phyloP scores from a whole-genome alignment of 495 filamentous ascomycete genomes.

The Neurospora sp. region DNA sequence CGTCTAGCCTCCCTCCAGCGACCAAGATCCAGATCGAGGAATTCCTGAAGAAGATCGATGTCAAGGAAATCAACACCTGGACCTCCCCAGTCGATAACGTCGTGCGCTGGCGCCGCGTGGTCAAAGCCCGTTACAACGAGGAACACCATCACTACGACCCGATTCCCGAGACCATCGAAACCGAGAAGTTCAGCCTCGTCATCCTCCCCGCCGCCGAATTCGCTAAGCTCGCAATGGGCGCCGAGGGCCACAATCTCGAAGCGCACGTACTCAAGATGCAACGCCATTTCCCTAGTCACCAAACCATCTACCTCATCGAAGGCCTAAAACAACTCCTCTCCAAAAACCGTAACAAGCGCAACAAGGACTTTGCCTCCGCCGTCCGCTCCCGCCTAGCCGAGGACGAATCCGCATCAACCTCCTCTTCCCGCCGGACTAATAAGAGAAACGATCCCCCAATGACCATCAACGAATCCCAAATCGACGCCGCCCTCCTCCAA shows the following conservation, averaged over 20 bases:
- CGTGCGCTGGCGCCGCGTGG: constrained; percentile 67
- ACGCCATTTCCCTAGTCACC: constrained; percentile 39
- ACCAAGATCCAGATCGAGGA: constrained; percentile 44
- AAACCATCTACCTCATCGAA: constrained; percentile 68
- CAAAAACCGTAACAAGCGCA: constrained; percentile 57
- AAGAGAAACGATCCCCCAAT: constrained; percentile 35
- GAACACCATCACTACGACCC: constrained; percentile 58
- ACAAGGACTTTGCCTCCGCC: constrained; percentile 55
- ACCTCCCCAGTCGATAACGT: constrained; percentile 45
- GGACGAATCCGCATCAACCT: constrained; percentile 3
- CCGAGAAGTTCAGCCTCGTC: constrained; percentile 60
- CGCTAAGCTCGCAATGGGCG: constrained; percentile 47
- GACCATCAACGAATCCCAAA: constrained; percentile 56
- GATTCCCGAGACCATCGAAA: constrained; percentile 41
- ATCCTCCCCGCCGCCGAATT: constrained; percentile 60
- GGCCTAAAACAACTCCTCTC: constrained; percentile 57
- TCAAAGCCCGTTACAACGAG: constrained; percentile 52
- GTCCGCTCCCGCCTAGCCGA: constrained; percentile 47
- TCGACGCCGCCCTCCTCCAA: constrained; percentile 64
- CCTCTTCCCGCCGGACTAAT: constrained; percentile 21
- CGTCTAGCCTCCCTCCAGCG: constrained; percentile 34
- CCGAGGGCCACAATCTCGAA: constrained; percentile 43
- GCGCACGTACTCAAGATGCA: constrained; percentile 49
- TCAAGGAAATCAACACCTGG: constrained; percentile 30
- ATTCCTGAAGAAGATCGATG: constrained; percentile 34